A percentile compares a stretch with the other conserved stretches of the same genome.
Conservation (phyloP, 208 protist species). For the Trypanosoma grayi region DNA sequence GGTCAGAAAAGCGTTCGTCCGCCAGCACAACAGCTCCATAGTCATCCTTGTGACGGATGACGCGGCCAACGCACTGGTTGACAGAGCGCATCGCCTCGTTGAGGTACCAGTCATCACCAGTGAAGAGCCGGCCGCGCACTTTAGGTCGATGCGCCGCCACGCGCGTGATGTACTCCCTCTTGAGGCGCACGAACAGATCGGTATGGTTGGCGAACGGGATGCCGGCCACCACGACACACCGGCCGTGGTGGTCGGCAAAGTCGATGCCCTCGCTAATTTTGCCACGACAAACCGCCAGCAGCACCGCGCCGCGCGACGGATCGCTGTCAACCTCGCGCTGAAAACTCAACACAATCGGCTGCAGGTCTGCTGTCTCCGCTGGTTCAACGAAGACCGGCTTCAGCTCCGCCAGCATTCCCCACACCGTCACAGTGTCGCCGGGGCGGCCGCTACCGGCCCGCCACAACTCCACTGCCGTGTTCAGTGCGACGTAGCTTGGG, state of each 20-base stretch:
- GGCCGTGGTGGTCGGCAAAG: slow-evolving; percentile 94
- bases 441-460: slow-evolving; percentile 37
- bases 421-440: slow-evolving; percentile 52
- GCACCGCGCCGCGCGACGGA: slow-evolving; percentile 75
- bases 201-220: slow-evolving; percentile 92
- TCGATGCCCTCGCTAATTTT: slow-evolving; percentile 98
- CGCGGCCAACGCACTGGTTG: slow-evolving; percentile 97
- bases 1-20: slow-evolving; percentile 91
- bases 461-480: slow-evolving; percentile 76
- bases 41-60: slow-evolving; percentile 97
- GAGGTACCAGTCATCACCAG: slow-evolving; percentile 94
- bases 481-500: slow-evolving; percentile 87
- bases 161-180: slow-evolving; percentile 70
- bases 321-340: slow-evolving; percentile 62
- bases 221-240: slow-evolving; percentile 95
- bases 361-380: slow-evolving; percentile 42
- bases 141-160: slow-evolving; percentile 61
- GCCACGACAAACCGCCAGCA: slow-evolving; percentile 97
- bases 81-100: slow-evolving; percentile 95
- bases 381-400: slow-evolving; percentile 91
- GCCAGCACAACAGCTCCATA: slow-evolving; percentile 95
- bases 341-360: slow-evolving; percentile 57
- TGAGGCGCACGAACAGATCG: slow-evolving; percentile 88
- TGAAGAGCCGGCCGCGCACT: slow-evolving; percentile 76
- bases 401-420: slow-evolving; percentile 69